Base-by-base conservation (phyloP, 208 protist species). In the Trypanosoma grayi region DNA sequence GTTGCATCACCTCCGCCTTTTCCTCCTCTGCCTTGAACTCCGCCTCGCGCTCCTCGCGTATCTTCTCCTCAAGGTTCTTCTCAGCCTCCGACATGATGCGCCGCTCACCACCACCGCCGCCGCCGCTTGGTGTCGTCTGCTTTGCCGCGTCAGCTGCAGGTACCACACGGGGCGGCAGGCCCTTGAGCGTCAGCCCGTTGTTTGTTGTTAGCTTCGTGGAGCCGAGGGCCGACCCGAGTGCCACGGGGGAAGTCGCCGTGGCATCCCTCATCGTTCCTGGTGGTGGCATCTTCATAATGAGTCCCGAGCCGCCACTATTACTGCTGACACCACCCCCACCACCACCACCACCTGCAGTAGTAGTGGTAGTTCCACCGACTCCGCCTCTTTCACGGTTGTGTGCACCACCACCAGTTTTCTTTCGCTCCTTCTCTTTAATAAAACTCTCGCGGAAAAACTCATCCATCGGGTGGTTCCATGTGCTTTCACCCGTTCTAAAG, bases 381-480 rank as follows among this genome's bases (percentile, higher is more conserved):
- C 60, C 24, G 8, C 46, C n/a, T 14, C 33, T 54, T 31, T 37
- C 13, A 8, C 2, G 14, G 22, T 41, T 34, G 25, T 33, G 10
- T 7, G 50, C 16, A 0, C 46, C 31, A 2, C 28, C 45, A 22
- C 4, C 20, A n/a, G 16, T 28, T 14, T 75, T 57, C 43, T 55
- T 55, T 41, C 16, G 30, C 55, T 71, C 73, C 73, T 92, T 92
- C 41, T 90, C 90, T 25, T 83, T 66, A 31, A 85, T 53, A 63
- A 90, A 96, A 11, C 87, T 75, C 25, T 87, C 48, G 20, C 81
- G 75, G 64, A 95, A 97, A 58, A 93, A 53, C 3, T 87, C 76
- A 61, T 98, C 94, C 73, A 97, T 77, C 14, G 97, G 97, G 60
- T 98, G 97, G 60, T 98, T 92, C 96, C 96, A 98, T 43, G 83